Conservation (phyloP, 1,139 yeast genomes). For the Sugiyamaella paludigena region DNA sequence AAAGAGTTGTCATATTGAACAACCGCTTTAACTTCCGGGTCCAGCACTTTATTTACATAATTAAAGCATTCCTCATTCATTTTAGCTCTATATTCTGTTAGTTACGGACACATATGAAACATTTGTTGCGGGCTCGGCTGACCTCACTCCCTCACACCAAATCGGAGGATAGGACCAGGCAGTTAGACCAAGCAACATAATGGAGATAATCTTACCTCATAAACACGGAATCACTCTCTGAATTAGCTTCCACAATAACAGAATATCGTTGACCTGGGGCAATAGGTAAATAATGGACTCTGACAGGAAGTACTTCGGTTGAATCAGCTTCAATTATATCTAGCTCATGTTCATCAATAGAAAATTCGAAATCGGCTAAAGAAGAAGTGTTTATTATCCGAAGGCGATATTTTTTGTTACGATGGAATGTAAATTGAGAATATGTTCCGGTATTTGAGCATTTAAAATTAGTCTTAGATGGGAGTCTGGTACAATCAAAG, state of each 20-base stretch:
- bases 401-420: constrained; percentile 27
- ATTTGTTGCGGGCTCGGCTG: too few species aligned
- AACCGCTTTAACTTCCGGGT: constrained; percentile 24
- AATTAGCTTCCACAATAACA: constrained; percentile 43
- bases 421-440: constrained; percentile 13
- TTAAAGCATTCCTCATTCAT: constrained; percentile 28
- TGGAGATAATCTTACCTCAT: constrained; percentile 8
- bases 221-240: constrained; percentile 31
- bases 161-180: too few species aligned
- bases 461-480: constrained; percentile 32
- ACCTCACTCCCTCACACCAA: too few species aligned
- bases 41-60: constrained; percentile 22
- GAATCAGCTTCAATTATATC: constrained; percentile 70
- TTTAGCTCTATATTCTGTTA: constrained; percentile 17
- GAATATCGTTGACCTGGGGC: constrained; percentile 79
- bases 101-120: neutral
- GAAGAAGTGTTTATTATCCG: constrained; percentile 36
- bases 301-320: constrained; percentile 55
- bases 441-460: constrained; percentile 20
- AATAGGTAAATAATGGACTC: constrained; percentile 55
- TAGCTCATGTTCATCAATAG: constrained; percentile 49
- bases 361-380: constrained; percentile 30
- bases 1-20: neutral
- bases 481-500: constrained; percentile 22
- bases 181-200: neutral